These are phyloP conservation scores for Rubus parviflorus DNA, from an alignment of 306 rosid species.

Conservation along the genomic window DNA sequence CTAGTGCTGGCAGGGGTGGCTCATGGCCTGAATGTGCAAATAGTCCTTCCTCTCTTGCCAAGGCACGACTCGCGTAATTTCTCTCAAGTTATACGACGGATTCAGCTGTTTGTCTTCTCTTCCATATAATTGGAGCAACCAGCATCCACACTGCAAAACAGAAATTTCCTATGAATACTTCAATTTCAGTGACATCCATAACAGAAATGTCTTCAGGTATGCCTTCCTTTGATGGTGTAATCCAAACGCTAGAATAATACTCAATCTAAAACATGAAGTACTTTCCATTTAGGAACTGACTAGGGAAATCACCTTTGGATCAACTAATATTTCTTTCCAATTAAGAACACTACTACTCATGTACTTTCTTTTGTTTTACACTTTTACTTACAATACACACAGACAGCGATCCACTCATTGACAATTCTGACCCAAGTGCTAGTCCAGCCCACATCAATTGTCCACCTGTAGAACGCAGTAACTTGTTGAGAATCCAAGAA, in stretches of 20 bases:
- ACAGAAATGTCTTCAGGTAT: too few species aligned
- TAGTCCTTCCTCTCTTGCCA: constrained; percentile 18
- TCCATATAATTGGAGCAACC: constrained; percentile 78
- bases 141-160: constrained; percentile 82
- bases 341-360: too few species aligned
- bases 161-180: constrained; percentile 9
- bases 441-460: constrained; percentile 97
- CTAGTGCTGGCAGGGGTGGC: constrained; percentile 29
- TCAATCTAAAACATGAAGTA: too few species aligned
- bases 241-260: too few species aligned
- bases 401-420: constrained; percentile 94
- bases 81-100: constrained; percentile 15
- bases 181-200: not conserved
- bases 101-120: constrained; percentile 44
- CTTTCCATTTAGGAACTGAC: too few species aligned
- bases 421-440: constrained; percentile 95
- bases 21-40: constrained; percentile 11
- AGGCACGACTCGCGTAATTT: constrained; percentile 18
- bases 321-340: too few species aligned
- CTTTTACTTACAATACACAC: constrained; percentile 72
- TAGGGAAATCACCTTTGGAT: too few species aligned
- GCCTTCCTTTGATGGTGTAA: too few species aligned
- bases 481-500: not conserved
- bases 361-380: not conserved
- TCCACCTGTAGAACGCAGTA: constrained; percentile 59